Evolutionary conservation across 306 rosid genomes (phyloP).

Genomic region (Luffa acutangula): DNA sequence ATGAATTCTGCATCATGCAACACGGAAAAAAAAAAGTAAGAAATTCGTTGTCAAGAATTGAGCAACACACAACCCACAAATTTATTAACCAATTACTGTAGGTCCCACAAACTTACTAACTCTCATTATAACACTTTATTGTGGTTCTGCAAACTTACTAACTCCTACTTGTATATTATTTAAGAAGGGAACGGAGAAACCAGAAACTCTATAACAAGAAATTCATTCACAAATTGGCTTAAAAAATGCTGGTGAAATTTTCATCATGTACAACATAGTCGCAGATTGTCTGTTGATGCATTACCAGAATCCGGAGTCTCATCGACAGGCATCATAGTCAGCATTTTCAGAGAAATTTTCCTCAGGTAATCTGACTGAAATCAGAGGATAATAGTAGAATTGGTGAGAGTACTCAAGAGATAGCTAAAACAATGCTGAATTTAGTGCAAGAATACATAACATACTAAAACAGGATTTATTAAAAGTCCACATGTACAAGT

Average conservation of each 20-base stretch:
- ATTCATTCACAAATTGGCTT: background rate
- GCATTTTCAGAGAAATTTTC: conserved; percentile 38
- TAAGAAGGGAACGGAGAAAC: background rate
- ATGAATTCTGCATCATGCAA: no score
- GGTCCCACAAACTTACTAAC: no score
- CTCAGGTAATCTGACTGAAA: conserved; percentile 30
- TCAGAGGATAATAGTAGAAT: background rate
- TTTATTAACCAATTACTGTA: no score
- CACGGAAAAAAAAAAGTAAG: no score
- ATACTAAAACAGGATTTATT: background rate
- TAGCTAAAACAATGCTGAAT: background rate
- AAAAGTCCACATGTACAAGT: background rate
- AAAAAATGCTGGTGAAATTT: background rate
- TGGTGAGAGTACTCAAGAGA: background rate
- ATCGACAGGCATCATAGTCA: conserved; percentile 33
- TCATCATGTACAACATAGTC: background rate
- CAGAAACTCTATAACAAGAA: background rate
- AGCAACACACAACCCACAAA: no score
- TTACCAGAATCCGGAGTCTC: conserved; percentile 57
- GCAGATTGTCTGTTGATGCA: background rate
- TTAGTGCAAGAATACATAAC: background rate
- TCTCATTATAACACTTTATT: no score
- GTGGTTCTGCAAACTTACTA: no score
- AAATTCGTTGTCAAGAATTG: no score
- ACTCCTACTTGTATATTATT: no score